phyloP scores from a whole-genome alignment of 2,329 filamentous ascomycete genomes.

The Ophiostoma sp. region DNA sequence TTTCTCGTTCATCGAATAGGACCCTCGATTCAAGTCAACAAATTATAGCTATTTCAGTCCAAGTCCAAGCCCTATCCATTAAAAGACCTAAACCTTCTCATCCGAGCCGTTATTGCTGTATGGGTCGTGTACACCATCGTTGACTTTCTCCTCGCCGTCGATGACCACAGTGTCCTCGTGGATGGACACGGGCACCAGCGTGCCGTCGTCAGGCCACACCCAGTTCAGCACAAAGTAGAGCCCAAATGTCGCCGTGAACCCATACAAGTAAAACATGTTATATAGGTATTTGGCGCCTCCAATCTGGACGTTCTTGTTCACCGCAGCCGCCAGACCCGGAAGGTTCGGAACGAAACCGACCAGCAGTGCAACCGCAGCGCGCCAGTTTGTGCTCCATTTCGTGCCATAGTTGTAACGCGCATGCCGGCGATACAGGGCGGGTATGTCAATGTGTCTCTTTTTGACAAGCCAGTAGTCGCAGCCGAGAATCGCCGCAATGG shows the following conservation, averaged over 20 bases:
- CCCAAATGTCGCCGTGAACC: background rate
- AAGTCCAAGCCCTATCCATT: background rate
- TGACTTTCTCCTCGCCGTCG: constrained; percentile 5
- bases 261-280: background rate
- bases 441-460: constrained; percentile 25
- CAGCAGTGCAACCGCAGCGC: constrained; percentile 26
- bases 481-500: constrained; percentile 44
- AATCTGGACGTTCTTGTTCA: constrained; percentile 24
- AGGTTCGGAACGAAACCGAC: constrained; percentile 28
- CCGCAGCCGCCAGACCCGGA: constrained; percentile 29
- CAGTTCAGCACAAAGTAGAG: background rate
- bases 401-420: constrained; percentile 42
- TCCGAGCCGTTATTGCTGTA: background rate
- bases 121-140: background rate
- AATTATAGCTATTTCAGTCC: background rate
- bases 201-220: background rate
- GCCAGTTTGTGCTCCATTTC: constrained; percentile 28
- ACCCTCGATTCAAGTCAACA: background rate
- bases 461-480: constrained; percentile 31
- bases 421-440: constrained; percentile 35
- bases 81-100: background rate
- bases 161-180: constrained; percentile 1
- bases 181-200: background rate
- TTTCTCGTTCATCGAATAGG: background rate
- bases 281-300: background rate